Evolutionary conservation across 129 eudicot species (phyloP), one percentile per base, ranked within the genome.

Genomic region (Saussurea involucrata): DNA sequence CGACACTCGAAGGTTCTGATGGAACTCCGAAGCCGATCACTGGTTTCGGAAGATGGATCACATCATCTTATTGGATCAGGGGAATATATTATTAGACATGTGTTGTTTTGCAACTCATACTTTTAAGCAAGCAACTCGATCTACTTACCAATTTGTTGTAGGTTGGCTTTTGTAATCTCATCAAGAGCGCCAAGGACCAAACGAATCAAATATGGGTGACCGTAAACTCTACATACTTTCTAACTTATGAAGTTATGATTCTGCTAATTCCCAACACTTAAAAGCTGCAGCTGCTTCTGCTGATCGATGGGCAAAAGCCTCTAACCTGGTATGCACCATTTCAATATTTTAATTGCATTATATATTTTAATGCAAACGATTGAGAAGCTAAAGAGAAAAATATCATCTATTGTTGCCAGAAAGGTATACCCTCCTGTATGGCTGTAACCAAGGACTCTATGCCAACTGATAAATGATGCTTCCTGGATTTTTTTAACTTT

Each of bases 21-120:
- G 98, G 98, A 18, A 91, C 81, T 5, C 97, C 97, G 71, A 75
- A 94, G 11, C 98, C 98, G 20, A 86, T 83, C 98, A 94, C 91
- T 12, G 96, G 93, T 8, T 82, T 92, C 3, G 98, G 98, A 6
- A 88, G 82, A 37, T 92, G 94, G 15, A 90, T 83, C 3, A 83
- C 28, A 17, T 90, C 94, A 4, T 61, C 76, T 28, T 66, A 85
- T 18, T 64, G 86, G 8, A 42, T 58, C 4, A 36, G 24, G 11
- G 34, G 25, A 7, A n/a, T n/a, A n/a, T n/a, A n/a, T n/a, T n/a
- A n/a, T n/a, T n/a, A n/a, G n/a, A n/a, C n/a, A n/a, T n/a, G 49
- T 40, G 15, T 49, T 44, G 17, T 44, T 44, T 44, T 44, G 13
- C 55, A 44, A n/a, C n/a, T n/a, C n/a, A n/a, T n/a, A n/a, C n/a